Evolutionary conservation across 352 stramenopile species (phyloP).

Genomic region (Pythium biforme): DNA sequence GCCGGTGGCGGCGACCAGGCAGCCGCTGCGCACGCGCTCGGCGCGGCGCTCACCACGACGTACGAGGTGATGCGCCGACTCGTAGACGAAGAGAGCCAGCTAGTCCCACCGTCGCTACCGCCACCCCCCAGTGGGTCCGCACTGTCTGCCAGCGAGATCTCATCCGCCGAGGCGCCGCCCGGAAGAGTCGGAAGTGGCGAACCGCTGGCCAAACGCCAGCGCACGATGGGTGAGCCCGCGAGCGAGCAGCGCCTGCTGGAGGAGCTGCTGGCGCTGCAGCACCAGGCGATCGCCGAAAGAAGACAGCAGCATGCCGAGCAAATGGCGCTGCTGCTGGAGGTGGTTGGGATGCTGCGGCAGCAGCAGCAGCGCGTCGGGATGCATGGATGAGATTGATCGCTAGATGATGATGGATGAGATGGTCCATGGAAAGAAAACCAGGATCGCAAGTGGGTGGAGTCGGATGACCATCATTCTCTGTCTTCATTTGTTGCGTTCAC

Average conservation of each 20-base stretch:
- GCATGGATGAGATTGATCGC: not conserved
- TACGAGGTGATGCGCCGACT: conserved; percentile 26
- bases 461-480: conserved; percentile 3
- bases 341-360: conserved; percentile 35
- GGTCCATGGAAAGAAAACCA: not conserved
- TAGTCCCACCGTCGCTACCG: not conserved
- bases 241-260: conserved; percentile 21
- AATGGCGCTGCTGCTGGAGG: conserved; percentile 47
- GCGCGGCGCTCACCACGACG: conserved; percentile 3
- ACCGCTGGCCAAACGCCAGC: conserved; percentile 13
- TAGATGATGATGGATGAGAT: not conserved
- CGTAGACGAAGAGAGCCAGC: conserved; percentile 26
- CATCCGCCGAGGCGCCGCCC: not conserved
- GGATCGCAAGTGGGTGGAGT: not conserved
- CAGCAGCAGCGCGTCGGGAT: not conserved
- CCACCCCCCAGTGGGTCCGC: not conserved
- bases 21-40: not conserved
- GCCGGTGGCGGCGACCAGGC: not conserved
- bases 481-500: not conserved
- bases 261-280: conserved; percentile 35
- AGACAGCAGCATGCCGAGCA: conserved; percentile 56
- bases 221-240: not conserved
- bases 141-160: not conserved
- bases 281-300: conserved; percentile 45
- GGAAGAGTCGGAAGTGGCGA: not conserved